Evolutionary conservation across 1,139 yeast species (phyloP).

Genomic region (Sugiyamaella novakii): DNA sequence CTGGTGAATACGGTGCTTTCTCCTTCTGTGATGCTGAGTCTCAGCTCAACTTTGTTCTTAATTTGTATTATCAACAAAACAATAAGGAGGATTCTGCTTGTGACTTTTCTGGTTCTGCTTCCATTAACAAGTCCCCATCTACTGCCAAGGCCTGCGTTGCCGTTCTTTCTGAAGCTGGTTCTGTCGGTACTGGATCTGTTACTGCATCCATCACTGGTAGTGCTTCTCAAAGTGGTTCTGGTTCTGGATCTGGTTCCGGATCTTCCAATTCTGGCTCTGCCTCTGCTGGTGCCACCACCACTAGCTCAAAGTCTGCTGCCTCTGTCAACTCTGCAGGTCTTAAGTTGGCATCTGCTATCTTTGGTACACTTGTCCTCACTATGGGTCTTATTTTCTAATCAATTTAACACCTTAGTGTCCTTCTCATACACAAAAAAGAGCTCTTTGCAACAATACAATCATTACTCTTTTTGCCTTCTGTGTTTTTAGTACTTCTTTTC

Average conservation of each 20-base stretch:
- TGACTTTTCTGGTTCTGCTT: constrained; percentile 71
- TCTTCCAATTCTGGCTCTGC: constrained; percentile 24
- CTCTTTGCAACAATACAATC: no score
- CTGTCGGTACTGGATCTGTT: constrained; percentile 36
- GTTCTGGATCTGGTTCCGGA: constrained; percentile 15
- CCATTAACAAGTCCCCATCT: constrained; percentile 62
- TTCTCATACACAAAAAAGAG: no score
- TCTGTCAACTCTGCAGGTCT: constrained; percentile 26
- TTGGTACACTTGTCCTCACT: constrained; percentile 22
- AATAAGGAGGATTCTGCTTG: constrained; percentile 59
- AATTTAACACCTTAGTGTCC: neutral
- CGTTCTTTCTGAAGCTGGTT: constrained; percentile 45
- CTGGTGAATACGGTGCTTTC: constrained; percentile 73
- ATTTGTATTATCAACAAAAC: constrained; percentile 54
- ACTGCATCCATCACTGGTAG: constrained; percentile 36
- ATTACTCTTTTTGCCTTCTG: no score
- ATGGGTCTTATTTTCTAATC: constrained; percentile 16
- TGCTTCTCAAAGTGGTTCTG: constrained; percentile 34
- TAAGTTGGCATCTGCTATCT: constrained; percentile 20
- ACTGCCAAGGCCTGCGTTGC: constrained; percentile 57
- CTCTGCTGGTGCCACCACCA: constrained; percentile 24
- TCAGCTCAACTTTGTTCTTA: constrained; percentile 62
- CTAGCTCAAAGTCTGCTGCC: constrained; percentile 22
- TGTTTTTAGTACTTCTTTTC: no score
- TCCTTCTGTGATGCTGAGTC: constrained; percentile 62